Base-by-base conservation (phyloP, 2,329 filamentous ascomycete species). In the Microcyclospora pomicola region DNA sequence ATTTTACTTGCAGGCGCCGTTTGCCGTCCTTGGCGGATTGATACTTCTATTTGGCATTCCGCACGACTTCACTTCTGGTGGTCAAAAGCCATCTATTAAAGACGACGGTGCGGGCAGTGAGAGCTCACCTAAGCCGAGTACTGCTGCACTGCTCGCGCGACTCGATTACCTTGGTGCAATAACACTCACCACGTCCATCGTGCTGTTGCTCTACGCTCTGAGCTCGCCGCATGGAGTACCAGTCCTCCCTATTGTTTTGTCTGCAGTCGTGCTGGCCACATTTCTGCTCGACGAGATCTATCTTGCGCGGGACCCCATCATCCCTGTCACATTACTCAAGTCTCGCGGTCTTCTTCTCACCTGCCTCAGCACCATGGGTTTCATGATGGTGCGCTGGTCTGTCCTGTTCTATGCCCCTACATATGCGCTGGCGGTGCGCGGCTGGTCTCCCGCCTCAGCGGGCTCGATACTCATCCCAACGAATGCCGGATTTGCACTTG, bases 301-400 rank as follows among this genome's bases (percentile, higher is more conserved):
- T 38, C 58, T 78, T 31, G 72, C 79, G 3, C 49, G 59, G 1
- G 78, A 86, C 31, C 84, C 85, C 3, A 75, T 92, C 52, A 78
- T 92, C 36, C 83, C 84, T 1, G 62, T 87, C 35, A 59, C 69
- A 1, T 68, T 91, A 2, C 69, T 92, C 19, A 71, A 68, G 36
- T 83, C 78, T 9, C 72, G 79, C 19, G 79, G 77, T 24, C 75
- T 82, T 1, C 64, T 88, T 3, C 61, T 88, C 15, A 80, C 80
- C 1, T 88, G 83, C 52, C 52, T 87, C 15, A 72, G 78, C 1
- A 82, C 85, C 35, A 68, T 87, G 0, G 77, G 80, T 14, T 72
- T 85, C 55, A 88, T 92, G 82, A 77, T 82, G 54, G 71, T 80
- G 2, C 77, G 85, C 40, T 92, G 83, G 84, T 71, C 70, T 6